Base-by-base conservation (phyloP, 768 basidiomycete species). In the Amyloporia xantha region DNA sequence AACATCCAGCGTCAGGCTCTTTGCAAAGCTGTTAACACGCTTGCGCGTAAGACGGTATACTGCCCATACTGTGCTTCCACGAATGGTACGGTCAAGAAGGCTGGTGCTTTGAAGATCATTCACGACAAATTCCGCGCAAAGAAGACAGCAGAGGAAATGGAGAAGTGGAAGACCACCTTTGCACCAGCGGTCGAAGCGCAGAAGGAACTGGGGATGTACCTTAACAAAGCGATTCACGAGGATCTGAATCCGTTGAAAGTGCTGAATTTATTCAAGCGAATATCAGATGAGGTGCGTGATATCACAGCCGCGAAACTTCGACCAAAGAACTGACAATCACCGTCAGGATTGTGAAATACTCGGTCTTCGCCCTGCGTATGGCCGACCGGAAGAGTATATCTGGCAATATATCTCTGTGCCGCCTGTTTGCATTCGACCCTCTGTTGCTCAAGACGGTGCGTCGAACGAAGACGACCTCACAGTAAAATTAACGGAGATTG, bases 351-450 rank as follows among this genome's bases (percentile, higher is more conserved):
- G 91, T 62, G 96, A 99, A 66, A 71, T 99, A 39, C 75, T 99
- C 10, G 95, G 96, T 2, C 67, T 98, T 50, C 82, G 89, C 49
- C 96, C 96, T 1, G 77, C 77, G 12, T 84, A 82, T 60, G 94
- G 95, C 41, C 72, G 96, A 46, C 96, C 96, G 9, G 96, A 99
- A 69, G 89, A 97, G 64, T 96, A 92, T 59, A 81, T 99, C 44
- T 99, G 96, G 95, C 95, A 98, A 66, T 99, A 97, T 66, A 81
- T 99, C 12, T 95, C 93, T 20, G 96, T 99, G 25, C 96, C 96
- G 35, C 96, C 96, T 0, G 92, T 96, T 17, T 94, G 92, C 62
- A 99, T 99, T 48, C 82, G 96, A 40, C 96, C 96, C 0, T 96
- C 93, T 2, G 96, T 99, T 1, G 86, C 90, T 0, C 96, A 98